These are phyloP conservation scores for Syzygium aromaticum DNA, from an alignment of 345 rosid species.

Conservation along the genomic window DNA sequence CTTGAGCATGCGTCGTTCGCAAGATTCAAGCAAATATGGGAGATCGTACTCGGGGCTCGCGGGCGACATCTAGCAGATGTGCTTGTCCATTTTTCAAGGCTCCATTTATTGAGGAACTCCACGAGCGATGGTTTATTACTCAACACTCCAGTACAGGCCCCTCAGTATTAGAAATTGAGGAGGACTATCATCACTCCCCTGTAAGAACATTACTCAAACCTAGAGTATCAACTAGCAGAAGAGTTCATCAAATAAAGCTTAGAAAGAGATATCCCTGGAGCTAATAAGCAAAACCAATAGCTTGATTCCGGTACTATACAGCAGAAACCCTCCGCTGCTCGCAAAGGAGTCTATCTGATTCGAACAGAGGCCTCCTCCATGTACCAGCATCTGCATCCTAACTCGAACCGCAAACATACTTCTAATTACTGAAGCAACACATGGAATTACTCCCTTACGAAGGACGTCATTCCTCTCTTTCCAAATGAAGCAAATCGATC, in stretches of 20 bases:
- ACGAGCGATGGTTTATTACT: slow-evolving; percentile 10
- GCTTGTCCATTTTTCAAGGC: slow-evolving; percentile 38
- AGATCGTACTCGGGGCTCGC: slow-evolving; percentile 73
- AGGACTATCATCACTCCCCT: not conserved
- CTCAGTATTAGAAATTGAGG: not conserved
- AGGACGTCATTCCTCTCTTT: not conserved
- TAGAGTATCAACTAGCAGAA: not conserved
- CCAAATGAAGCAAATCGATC: not conserved
- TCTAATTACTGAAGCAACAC: not conserved
- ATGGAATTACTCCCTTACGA: not conserved
- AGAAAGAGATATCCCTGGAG: not conserved
- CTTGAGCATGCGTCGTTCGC: slow-evolving; percentile 41
- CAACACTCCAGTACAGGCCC: not conserved
- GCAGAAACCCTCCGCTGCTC: not conserved
- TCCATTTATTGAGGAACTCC: slow-evolving; percentile 66
- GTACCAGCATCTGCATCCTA: not conserved
- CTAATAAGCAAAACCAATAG: not conserved
- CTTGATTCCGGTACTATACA: not conserved
- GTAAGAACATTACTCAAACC: not conserved
- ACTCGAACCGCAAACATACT: not conserved
- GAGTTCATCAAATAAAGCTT: not conserved
- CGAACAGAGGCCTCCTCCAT: not conserved
- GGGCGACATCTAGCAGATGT: slow-evolving; percentile 30
- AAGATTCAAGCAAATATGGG: slow-evolving; percentile 37
- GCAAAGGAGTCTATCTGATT: too few species aligned